Percentiles rank a stretch among this genome's conserved stretches.
These are phyloP conservation scores for Acanthamoeba royreba DNA, from an alignment of 208 protist species.

Conservation along the genomic window DNA sequence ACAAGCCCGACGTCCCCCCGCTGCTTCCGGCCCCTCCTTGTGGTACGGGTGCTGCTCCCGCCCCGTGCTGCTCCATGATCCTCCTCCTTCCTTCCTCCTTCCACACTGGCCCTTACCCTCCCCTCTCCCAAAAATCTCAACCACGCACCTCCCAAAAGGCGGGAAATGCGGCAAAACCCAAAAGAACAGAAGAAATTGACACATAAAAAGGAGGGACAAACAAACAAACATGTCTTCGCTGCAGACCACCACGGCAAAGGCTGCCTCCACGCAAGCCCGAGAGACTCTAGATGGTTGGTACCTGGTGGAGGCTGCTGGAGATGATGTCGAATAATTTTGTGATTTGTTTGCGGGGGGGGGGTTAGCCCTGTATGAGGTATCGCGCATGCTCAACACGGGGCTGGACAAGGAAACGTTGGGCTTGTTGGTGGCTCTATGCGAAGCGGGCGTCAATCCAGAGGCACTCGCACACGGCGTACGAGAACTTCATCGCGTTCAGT, in stretches of 20 bases:
- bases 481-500: slow-evolving; percentile 54
- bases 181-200: no score
- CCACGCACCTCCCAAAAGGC: no score
- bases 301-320: neutral
- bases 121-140: no score
- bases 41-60: no score
- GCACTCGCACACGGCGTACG: slow-evolving; percentile 66
- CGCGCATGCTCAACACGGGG: slow-evolving; percentile 67
- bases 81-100: no score
- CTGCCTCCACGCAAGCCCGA: neutral
- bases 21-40: no score
- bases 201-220: neutral
- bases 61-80: no score
- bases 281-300: neutral
- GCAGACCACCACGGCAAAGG: neutral
- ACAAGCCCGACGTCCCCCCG: no score
- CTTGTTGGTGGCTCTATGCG: slow-evolving; percentile 62
- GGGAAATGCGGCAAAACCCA: no score
- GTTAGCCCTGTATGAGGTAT: slow-evolving; percentile 65
- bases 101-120: no score
- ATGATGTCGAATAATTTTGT: neutral
- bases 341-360: neutral
- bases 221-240: neutral
- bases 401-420: slow-evolving; percentile 61
- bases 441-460: slow-evolving; percentile 71